phyloP scores from a whole-genome alignment of 176 grass and related monocot species.

The Oryza glumipatula region DNA sequence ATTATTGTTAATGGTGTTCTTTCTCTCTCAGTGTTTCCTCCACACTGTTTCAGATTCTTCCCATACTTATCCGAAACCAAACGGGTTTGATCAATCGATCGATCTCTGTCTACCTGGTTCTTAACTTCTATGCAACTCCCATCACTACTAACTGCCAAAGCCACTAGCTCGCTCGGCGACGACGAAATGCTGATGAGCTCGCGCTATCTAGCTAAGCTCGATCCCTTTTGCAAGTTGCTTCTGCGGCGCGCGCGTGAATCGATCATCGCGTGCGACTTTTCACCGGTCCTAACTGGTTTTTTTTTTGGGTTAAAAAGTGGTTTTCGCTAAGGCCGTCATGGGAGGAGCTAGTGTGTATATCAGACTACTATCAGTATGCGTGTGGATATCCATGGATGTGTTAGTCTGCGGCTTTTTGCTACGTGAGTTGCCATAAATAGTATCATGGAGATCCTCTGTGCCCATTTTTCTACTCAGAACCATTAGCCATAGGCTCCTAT shows the following conservation, averaged over 20 bases:
- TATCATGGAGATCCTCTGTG: not conserved
- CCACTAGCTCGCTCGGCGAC: not conserved
- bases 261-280: not conserved
- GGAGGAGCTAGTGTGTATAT: not conserved
- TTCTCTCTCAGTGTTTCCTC: not conserved
- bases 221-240: conserved; percentile 22
- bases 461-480: conserved; percentile 3
- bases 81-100: not conserved
- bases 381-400: not conserved
- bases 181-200: not conserved
- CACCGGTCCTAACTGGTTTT: not conserved
- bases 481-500: not conserved
- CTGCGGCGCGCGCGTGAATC: not conserved
- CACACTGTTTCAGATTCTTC: not conserved
- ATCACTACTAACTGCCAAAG: too few species aligned
- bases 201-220: not conserved
- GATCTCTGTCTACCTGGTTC: not conserved
- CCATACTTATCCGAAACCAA: not conserved
- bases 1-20: not conserved
- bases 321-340: not conserved
- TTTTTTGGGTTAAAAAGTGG: conserved; percentile 30
- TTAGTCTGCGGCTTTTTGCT: conserved; percentile 18
- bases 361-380: too few species aligned
- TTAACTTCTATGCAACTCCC: too few species aligned
- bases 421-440: not conserved